Evolutionary conservation across 345 rosid species (phyloP).

Genomic region (Ricinus communis): DNA sequence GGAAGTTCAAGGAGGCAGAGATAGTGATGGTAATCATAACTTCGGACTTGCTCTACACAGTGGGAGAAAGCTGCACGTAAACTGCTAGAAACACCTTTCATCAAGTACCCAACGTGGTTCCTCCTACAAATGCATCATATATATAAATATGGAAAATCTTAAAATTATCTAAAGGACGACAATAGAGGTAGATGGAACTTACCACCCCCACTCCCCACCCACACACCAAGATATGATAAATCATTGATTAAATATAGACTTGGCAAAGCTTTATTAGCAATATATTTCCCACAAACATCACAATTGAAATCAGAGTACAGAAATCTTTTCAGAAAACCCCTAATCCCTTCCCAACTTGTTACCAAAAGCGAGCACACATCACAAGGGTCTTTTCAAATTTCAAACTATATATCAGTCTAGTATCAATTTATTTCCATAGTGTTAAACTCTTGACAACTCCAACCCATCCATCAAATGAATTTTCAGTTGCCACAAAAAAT

Average conservation of each 20-base stretch:
- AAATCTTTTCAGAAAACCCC: background rate
- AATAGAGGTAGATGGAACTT: too few relatives aligned
- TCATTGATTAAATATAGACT: background rate
- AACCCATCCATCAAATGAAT: too few relatives aligned
- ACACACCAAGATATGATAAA: too few relatives aligned
- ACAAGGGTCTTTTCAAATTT: background rate
- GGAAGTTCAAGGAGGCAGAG: conserved; percentile 97
- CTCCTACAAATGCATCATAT: conserved; percentile 29
- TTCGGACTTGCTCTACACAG: conserved; percentile 86
- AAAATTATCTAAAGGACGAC: background rate
- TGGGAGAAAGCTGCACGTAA: conserved; percentile 74
- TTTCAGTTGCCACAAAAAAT: too few relatives aligned
- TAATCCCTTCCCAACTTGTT: background rate
- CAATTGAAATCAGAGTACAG: background rate
- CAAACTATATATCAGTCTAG: background rate
- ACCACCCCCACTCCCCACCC: too few relatives aligned
- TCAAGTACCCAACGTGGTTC: conserved; percentile 27
- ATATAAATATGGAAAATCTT: background rate
- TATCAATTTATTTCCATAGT: background rate
- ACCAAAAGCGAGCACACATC: background rate
- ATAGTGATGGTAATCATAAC: conserved; percentile 93
- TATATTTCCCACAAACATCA: background rate
- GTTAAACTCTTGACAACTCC: background rate
- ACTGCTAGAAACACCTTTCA: conserved; percentile 57
- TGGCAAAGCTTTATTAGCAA: background rate